Evolutionary conservation across 2,329 filamentous ascomycete species (phyloP).

Genomic region (Diaporthe vexans): DNA sequence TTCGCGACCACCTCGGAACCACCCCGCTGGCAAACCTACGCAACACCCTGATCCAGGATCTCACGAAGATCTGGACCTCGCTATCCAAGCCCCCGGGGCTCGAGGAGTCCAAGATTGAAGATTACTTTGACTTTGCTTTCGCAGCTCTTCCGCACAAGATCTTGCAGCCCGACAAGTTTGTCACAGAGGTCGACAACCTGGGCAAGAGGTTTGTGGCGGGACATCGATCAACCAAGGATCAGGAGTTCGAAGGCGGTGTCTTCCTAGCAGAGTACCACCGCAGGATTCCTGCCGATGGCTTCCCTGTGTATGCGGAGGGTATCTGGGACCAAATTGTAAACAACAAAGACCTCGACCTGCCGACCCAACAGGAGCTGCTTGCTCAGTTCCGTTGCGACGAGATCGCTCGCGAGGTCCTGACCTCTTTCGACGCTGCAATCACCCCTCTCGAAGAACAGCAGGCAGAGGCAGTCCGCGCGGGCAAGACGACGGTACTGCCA

Average conservation of each 20-base stretch:
- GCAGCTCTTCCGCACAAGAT: conserved; percentile 97
- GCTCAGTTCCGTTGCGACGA: conserved; percentile 99
- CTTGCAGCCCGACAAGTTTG: conserved; percentile 92
- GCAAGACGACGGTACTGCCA: conserved; percentile 79
- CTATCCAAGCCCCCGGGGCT: conserved; percentile 92
- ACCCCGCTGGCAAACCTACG: conserved; percentile 93
- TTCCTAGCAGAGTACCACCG: conserved; percentile 96
- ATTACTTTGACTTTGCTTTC: conserved; percentile 99
- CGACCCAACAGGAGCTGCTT: conserved; percentile 95
- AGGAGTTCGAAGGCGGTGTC: conserved; percentile 82
- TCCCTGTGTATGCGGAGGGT: conserved; percentile 91
- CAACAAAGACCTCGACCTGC: conserved; percentile 97
- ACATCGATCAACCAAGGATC: conserved; percentile 80
- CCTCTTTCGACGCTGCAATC: conserved; percentile 86
- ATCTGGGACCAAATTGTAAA: conserved; percentile 99
- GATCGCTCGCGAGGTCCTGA: conserved; percentile 89
- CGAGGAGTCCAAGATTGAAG: conserved; percentile 89
- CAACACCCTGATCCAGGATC: conserved; percentile 89
- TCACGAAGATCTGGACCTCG: conserved; percentile 91
- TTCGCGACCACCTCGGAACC: conserved; percentile 94
- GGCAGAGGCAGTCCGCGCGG: conserved; percentile 78
- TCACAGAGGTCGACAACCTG: conserved; percentile 82
- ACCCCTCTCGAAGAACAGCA: conserved; percentile 89
- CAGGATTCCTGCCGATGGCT: conserved; percentile 96
- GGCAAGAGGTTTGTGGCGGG: conserved; percentile 87